Percentiles rank a stretch among this genome's conserved stretches.
phyloP scores from a whole-genome alignment of 106 monocot genomes.

The Iris macrosiphon region DNA sequence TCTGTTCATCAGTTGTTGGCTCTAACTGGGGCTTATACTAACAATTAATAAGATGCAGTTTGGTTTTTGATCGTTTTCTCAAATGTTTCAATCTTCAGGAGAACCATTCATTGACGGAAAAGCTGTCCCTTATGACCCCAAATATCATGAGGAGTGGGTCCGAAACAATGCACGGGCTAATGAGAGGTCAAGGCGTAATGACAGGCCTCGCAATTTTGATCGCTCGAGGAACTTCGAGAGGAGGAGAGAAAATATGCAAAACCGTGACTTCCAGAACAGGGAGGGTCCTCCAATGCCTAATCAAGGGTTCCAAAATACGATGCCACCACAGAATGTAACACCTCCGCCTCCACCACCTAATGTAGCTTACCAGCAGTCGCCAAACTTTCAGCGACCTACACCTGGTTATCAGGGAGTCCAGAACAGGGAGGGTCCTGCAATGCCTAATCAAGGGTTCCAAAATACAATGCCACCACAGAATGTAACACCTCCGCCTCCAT shows the following conservation, averaged over 20 bases:
- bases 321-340: constrained; percentile 8
- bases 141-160: constrained; percentile 81
- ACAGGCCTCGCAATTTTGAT: constrained; percentile 83
- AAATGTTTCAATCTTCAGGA: constrained; percentile 31
- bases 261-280: constrained; percentile 31
- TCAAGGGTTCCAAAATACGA: constrained; percentile 4
- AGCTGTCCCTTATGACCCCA: constrained; percentile 92
- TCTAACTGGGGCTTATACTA: no score
- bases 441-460: neutral
- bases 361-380: no score
- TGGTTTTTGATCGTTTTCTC: no score
- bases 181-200: constrained; percentile 77
- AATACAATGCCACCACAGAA: constrained; percentile 15
- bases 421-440: constrained; percentile 20
- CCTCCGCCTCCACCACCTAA: neutral
- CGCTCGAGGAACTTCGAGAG: constrained; percentile 88
- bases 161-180: constrained; percentile 73
- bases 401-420: no score
- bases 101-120: constrained; percentile 94
- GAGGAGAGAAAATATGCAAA: constrained; percentile 73
- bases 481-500: neutral
- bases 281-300: no score
- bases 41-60: no score
- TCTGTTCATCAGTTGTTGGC: no score
- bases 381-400: no score